phyloP scores from a whole-genome alignment of 2,329 filamentous ascomycete species.

The Fusarium sacchari region DNA sequence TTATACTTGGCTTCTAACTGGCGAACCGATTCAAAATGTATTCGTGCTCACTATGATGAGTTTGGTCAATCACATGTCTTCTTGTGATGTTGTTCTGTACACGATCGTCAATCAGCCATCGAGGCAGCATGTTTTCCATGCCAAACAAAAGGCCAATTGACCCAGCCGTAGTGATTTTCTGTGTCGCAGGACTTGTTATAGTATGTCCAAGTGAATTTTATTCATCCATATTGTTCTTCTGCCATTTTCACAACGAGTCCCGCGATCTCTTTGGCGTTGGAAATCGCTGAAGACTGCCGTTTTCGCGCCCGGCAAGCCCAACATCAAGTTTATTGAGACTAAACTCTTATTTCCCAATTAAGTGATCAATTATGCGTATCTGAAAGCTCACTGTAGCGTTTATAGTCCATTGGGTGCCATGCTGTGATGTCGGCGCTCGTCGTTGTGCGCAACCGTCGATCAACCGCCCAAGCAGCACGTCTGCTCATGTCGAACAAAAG shows the following conservation, averaged over 20 bases:
- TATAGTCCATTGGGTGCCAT: fast-evolving
- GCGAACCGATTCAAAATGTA: fast-evolving
- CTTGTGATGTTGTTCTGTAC: not conserved
- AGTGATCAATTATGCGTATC: fast-evolving
- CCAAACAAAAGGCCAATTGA: fast-evolving
- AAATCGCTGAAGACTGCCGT: not conserved
- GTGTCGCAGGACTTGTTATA: fast-evolving
- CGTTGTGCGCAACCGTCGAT: not conserved
- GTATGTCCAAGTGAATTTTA: fast-evolving
- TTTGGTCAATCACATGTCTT: not conserved
- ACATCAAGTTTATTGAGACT: not conserved
- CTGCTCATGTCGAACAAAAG: not conserved
- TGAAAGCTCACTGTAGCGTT: fast-evolving
- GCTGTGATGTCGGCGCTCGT: not conserved
- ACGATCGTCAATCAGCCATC: not conserved
- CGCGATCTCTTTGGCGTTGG: fast-evolving
- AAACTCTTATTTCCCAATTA: fast-evolving
- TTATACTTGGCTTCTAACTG: fast-evolving
- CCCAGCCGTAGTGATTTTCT: fast-evolving
- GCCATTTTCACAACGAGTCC: not conserved
- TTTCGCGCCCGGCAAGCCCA: no score
- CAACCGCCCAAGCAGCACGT: not conserved
- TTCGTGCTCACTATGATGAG: fast-evolving
- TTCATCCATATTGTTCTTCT: no score
- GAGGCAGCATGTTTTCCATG: not conserved